Percentiles rank a stretch among this genome's conserved stretches.
phyloP scores from a whole-genome alignment of 345 rosid genomes.

The Aurinia saxatilis region DNA sequence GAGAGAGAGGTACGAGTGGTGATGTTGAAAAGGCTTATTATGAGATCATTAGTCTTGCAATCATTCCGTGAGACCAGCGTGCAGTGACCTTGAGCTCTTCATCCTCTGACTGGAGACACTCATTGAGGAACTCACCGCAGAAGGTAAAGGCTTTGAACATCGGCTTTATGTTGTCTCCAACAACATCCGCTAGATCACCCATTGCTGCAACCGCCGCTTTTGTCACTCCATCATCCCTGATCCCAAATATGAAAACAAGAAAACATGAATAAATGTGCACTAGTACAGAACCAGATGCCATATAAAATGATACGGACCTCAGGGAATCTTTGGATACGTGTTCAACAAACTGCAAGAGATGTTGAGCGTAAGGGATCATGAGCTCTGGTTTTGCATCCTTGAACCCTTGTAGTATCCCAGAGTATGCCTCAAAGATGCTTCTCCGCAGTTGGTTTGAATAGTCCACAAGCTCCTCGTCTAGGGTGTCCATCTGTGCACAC shows the following conservation, averaged over 20 bases:
- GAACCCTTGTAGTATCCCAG: slow-evolving; percentile 92
- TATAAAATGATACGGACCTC: slow-evolving; percentile 33
- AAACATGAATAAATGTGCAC: not conserved
- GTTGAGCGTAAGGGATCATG: slow-evolving; percentile 77
- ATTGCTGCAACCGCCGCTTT: slow-evolving; percentile 87
- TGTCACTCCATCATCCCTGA: slow-evolving; percentile 81
- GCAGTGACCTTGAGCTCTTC: slow-evolving; percentile 87
- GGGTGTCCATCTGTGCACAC: slow-evolving; percentile 58
- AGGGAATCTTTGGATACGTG: slow-evolving; percentile 59
- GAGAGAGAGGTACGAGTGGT: not conserved
- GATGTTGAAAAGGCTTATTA: not conserved
- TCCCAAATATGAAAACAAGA: not conserved
- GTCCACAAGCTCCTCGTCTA: slow-evolving; percentile 77
- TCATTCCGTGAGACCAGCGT: slow-evolving; percentile 82
- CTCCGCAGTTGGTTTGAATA: slow-evolving; percentile 77
- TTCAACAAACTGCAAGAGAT: slow-evolving; percentile 79
- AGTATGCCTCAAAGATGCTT: slow-evolving; percentile 88
- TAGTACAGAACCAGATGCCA: not conserved
- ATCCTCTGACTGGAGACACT: slow-evolving; percentile 76
- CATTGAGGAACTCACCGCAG: slow-evolving; percentile 53
- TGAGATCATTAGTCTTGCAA: slow-evolving; percentile 64
- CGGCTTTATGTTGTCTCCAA: slow-evolving; percentile 61
- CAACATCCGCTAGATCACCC: slow-evolving; percentile 92
- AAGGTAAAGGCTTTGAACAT: slow-evolving; percentile 56
- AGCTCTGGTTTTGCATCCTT: slow-evolving; percentile 69